These are phyloP conservation scores for Quercus engelmannii DNA, from an alignment of 306 rosid species.

Conservation along the genomic window DNA sequence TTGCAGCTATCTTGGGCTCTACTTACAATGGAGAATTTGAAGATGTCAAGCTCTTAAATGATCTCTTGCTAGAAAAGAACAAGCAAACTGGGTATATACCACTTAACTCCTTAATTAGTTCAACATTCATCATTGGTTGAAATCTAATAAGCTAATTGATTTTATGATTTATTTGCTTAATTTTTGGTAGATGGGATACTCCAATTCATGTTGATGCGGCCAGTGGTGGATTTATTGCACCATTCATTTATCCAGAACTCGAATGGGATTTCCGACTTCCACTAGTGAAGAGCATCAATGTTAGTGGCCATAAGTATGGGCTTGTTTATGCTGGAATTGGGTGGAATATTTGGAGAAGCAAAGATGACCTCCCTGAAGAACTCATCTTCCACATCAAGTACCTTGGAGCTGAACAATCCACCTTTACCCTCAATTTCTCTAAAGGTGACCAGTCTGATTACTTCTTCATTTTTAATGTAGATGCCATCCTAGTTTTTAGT, in stretches of 20 bases:
- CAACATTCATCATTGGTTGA: neutral
- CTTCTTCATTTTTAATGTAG: neutral
- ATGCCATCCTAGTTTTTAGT: too few relatives aligned
- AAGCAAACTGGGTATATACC: constrained; percentile 46
- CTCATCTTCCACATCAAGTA: constrained; percentile 51
- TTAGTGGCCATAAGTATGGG: constrained; percentile 83
- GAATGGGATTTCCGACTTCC: constrained; percentile 88
- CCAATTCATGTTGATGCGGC: constrained; percentile 88
- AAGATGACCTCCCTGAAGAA: constrained; percentile 58
- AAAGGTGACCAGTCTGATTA: constrained; percentile 5
- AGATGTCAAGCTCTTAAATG: constrained; percentile 72
- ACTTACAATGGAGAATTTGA: constrained; percentile 81
- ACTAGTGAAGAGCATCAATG: constrained; percentile 79
- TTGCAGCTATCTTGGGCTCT: constrained; percentile 81
- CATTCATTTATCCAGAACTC: constrained; percentile 68
- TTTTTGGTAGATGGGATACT: constrained; percentile 55
- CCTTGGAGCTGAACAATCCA: constrained; percentile 40
- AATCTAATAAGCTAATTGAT: neutral
- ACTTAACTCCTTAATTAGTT: neutral
- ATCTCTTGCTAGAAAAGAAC: constrained; percentile 52
- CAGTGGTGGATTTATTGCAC: constrained; percentile 80
- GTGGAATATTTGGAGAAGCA: constrained; percentile 64
- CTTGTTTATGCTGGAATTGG: constrained; percentile 86
- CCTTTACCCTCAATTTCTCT: constrained; percentile 39
- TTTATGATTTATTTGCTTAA: neutral